Evolutionary conservation across 176 grass and related monocot genomes (phyloP).

Genomic region (Triticum turgidum): DNA sequence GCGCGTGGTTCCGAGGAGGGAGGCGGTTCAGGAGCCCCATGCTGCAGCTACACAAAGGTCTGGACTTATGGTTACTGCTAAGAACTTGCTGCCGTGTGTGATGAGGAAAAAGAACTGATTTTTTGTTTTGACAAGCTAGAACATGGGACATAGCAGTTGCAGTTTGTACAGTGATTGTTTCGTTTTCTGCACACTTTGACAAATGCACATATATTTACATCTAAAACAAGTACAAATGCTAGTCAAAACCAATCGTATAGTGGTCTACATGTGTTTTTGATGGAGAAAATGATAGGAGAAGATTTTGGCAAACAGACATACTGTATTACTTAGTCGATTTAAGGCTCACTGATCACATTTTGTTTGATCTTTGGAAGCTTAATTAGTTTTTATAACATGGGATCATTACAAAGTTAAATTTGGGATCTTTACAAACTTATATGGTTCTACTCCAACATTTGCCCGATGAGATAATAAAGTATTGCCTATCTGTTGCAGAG

Average conservation of each 20-base stretch:
- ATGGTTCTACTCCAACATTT: conserved; percentile 20
- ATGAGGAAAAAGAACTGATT: neutral
- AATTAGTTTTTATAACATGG: conserved; percentile 9
- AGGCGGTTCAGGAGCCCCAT: conserved; percentile 84
- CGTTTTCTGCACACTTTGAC: neutral
- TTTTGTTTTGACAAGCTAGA: neutral
- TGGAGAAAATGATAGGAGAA: neutral
- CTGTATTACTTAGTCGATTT: neutral
- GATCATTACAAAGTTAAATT: neutral
- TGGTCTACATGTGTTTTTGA: neutral
- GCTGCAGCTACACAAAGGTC: conserved; percentile 97
- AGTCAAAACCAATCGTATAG: neutral
- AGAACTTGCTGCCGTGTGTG: neutral
- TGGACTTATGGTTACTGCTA: neutral
- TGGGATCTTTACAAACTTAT: conserved; percentile 10
- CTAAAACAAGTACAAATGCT: neutral
- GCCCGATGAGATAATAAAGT: conserved; percentile 17
- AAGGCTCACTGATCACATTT: neutral
- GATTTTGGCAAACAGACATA: neutral
- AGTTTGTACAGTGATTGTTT: neutral
- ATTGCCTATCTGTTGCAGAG: conserved; percentile 59
- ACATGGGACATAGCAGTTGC: neutral
- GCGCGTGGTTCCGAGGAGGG: conserved; percentile 72
- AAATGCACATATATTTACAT: neutral
- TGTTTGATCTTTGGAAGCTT: neutral